Base-by-base conservation (phyloP, 139 green algal species). In the Chlorella sp. region DNA sequence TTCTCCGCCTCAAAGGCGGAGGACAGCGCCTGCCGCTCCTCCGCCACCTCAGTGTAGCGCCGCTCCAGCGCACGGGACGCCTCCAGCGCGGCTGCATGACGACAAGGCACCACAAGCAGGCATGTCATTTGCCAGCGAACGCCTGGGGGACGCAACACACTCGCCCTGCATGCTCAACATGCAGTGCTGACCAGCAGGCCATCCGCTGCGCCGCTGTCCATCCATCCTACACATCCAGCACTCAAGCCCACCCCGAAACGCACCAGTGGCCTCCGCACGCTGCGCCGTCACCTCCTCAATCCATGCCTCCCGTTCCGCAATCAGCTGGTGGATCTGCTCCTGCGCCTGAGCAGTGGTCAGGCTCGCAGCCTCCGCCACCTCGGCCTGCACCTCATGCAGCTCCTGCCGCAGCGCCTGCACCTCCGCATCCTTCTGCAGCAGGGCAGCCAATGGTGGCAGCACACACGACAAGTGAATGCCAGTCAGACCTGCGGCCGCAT, bases 271-370 rank as follows among this genome's bases (percentile, higher is more conserved):
- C 55, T 72, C 73, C 4, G 36, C 60, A 1, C 73, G 73, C 73
- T 87, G 73, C 62, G 36, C 57, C 32, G 82, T 74, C 82, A 87
- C 47, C 73, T 87, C 73, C 30, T 87, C 72, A 21, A 89, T 84
- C 85, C 85, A 89, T 0, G 47, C 36, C 62, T 87, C 72, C 2
- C 85, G 72, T 80, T 89, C 85, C 3, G 41, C 56, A 38, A 89
- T 34, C 73, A 87, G 73, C 32, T 65, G 41, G 25, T 63, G 30
- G 11, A 87, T 60, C 41, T 87, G 82, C 38, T 72, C 73, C 41
- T 69, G 38, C 3, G 51, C 56, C n/a, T 76, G 67, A 0, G 44
- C 69, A 4, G 68, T 60, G 51, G 80, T 71, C 51, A 71, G 32
- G 28, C 4, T 74, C 3, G 36, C 70, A 3, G 34, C 68, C 32